Evolutionary conservation across 1,284 basidiomycete genomes (phyloP), one percentile per base, ranked within the genome.

Genomic region (Trichosporon faecale): DNA sequence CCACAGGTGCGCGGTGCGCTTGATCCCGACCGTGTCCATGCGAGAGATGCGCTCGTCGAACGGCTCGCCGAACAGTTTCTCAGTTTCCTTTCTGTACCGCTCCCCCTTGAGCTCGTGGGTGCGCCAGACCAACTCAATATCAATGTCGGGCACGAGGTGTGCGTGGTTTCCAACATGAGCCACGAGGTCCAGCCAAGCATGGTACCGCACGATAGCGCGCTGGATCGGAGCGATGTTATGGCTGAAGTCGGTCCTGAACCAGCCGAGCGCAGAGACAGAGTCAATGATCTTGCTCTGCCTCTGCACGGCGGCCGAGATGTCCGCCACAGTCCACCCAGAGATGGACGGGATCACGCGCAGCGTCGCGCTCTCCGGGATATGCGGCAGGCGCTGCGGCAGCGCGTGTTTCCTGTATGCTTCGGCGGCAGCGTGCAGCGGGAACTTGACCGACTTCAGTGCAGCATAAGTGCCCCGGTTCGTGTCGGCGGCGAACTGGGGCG

Each of bases 91-190:
- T 9, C 67, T 68, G 68, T 82, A 84, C 7, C 70, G 46, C 3
- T 57, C 66, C 2, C 74, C 75, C 46, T 73, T 70, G 23, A 83
- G 78, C 68, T 83, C 79, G 67, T 84, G 82, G 6, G 82, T 82
- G 64, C 81, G 80, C 82, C 82, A 83, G 7, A 77, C 77, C 25
- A 83, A 73, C 66, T 82, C 80, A 65, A 84, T 81, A 65, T 83
- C 82, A 27, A 78, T 64, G 2, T 76, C 73, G 16, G 73, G 71
- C 8, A 76, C 74, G 23, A 79, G 72, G 60, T 73, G 76, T 16
- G 65, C 40, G 18, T 65, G 66, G 16, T 31, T 44, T 40, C 55
- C 52, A 37, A 70, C 74, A 2, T 76, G 66, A 16, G 71, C 65
- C 69, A 76, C 76, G 52, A 81, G 71, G 64, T 81, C 79, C 21